A percentile compares a stretch with the other conserved stretches of the same genome.
phyloP scores from a whole-genome alignment of 1,284 basidiomycete species.

The Ganoderma multipileum region DNA sequence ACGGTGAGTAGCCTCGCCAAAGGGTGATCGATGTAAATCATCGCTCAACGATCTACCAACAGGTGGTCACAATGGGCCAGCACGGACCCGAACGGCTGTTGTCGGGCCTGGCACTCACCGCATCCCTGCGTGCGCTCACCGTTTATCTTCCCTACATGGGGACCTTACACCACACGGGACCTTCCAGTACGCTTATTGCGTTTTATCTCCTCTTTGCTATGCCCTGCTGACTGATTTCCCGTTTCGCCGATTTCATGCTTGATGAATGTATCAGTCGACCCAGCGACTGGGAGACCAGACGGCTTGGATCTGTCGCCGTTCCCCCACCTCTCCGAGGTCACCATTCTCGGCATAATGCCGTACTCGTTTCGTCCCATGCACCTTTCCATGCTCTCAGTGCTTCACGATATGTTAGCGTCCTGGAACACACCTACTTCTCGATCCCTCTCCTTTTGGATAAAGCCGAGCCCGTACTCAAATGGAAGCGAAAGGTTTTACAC shows the following conservation, averaged over 20 bases:
- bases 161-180: neutral
- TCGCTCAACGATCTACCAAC: neutral
- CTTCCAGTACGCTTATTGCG: neutral
- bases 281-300: neutral
- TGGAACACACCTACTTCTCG: neutral
- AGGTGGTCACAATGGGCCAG: neutral
- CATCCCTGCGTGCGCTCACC: neutral
- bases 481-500: neutral
- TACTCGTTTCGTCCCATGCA: neutral
- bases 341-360: neutral
- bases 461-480: neutral
- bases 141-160: neutral
- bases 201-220: neutral
- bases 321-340: neutral
- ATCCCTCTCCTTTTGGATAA: neutral
- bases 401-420: neutral
- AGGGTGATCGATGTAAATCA: neutral
- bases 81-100: neutral
- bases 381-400: neutral
- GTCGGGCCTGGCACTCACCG: neutral
- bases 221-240: too few species aligned
- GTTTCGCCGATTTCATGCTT: neutral
- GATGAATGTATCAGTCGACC: neutral
- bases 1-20: neutral
- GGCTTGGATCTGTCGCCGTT: neutral